Base-by-base conservation (phyloP, 495 filamentous ascomycete genomes). In the Penicillium maclennaniae region DNA sequence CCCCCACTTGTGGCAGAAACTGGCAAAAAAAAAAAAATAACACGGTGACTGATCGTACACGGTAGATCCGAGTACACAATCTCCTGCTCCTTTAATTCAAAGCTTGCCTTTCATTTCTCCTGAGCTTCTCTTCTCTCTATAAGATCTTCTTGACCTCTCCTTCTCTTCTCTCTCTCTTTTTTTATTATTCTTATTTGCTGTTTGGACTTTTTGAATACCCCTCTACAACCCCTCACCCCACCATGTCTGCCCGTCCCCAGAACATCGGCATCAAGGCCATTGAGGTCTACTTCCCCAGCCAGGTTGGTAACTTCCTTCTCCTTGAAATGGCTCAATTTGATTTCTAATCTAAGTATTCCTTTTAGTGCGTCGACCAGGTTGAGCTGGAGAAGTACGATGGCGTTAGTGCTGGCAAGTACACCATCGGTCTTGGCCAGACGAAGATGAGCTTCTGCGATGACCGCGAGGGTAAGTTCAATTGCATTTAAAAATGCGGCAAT, bases 371-470 rank as follows among this genome's bases (percentile, higher is more conserved):
- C 61, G 91, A 97, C 72, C 93, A 98, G 80, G 65, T 82, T 48
- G 92, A 97, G 66, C 83, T 98, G 51, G 93, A 98, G 75, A 95
- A 96, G 80, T 92, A 96, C 79, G 93, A 98, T 85, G 93, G 92
- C 71, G 95, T 96, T 59, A 84, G 83, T 63, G 69, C 83, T 44
- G 93, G 93, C 57, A 98, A 98, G 73, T 98, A 98, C 81, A 98
- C 93, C 59, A 98, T 98, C 75, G 93, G 93, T 78, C 87, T 98
- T 46, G 93, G 93, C 62, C 93, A 97, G 85, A 97, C 92, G 59
- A 96, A 93, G 77, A 98, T 98, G 93, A 92, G 87, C 82, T 98
- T 98, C 80, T 97, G 95, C 70, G 93, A 98, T 79, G 93, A 98
- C 73, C 83, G 91, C 64, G 93, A 98, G 81, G 92, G 92, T 96